Evolutionary conservation across 2,329 filamentous ascomycete genomes (phyloP).

Genomic region (Paecilomyces sp.): DNA sequence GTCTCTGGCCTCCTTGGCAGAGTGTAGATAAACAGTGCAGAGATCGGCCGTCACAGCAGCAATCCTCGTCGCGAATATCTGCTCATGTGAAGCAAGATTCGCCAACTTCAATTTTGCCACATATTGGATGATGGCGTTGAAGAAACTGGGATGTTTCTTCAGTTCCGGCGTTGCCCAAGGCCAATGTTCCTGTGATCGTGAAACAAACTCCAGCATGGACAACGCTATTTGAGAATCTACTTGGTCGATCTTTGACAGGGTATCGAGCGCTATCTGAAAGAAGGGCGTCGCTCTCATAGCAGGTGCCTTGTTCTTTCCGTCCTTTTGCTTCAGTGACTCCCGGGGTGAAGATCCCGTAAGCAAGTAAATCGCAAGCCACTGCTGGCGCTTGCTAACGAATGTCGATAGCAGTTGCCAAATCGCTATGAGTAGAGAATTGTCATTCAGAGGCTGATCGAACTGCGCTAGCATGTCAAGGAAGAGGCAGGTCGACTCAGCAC

Average conservation of each 20-base stretch:
- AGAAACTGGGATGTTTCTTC: conserved; percentile 65
- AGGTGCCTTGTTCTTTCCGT: conserved; percentile 43
- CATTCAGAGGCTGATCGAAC: conserved; percentile 67
- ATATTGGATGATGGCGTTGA: conserved; percentile 65
- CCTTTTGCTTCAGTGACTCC: conserved; percentile 55
- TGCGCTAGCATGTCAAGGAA: conserved; percentile 73
- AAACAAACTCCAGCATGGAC: conserved; percentile 78
- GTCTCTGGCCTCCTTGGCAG: conserved; percentile 69
- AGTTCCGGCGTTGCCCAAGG: conserved; percentile 84
- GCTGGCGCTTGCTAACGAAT: conserved; percentile 81
- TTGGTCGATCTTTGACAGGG: conserved; percentile 58
- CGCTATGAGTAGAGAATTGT: conserved; percentile 56
- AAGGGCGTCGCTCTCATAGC: conserved; percentile 55
- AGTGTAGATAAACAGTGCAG: conserved; percentile 84
- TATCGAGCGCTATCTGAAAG: conserved; percentile 64
- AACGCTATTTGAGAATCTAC: conserved; percentile 61
- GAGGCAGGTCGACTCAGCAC: conserved; percentile 71
- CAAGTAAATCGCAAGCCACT: conserved; percentile 92
- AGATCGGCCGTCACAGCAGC: conserved; percentile 81
- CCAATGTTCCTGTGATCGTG: conserved; percentile 88
- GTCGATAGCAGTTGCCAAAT: conserved; percentile 84
- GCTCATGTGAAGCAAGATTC: conserved; percentile 37
- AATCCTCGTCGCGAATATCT: conserved; percentile 59
- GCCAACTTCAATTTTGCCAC: conserved; percentile 54
- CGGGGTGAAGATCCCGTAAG: conserved; percentile 81